Evolutionary conservation across 2,329 filamentous ascomycete species (phyloP), one percentile per base, ranked within the genome.

Genomic region (Cladosporium sp.): DNA sequence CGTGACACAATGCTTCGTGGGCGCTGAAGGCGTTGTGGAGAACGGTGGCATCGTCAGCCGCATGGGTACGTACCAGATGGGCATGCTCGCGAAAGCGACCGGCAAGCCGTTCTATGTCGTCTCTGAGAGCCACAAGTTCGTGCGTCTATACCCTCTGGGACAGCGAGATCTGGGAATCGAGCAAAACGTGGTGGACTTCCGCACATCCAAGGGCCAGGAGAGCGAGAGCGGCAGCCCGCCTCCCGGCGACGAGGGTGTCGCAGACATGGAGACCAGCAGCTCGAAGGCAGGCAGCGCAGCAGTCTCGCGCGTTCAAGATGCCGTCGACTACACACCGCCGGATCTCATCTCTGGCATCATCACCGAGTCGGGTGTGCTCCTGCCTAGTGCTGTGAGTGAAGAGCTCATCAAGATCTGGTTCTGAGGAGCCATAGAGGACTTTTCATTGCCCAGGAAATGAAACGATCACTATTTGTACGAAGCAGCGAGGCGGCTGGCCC

Each of bases 101-200:
- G 87, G 89, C 47, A 89, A 92, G 69, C 91, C 91, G 0, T 92
- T 98, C 72, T 97, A 96, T 74, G 93, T 97, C 21, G 93, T 95
- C 5, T 91, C 91, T 1, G 95, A 99, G 82, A 96, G 92, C 73
- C 95, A 99, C 83, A 99, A 99, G 81, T 97, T 99, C 76, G 92
- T 96, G 55, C 86, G 93, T 73, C 85, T 95, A 65, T 95, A 93
- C 73, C 92, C 94, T 1, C 81, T 95, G 26, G 88, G 90, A 69
- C 92, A 97, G 79, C 87, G 89, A 67, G 91, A 95, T 75, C 81
- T 96, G 66, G 91, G 91, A 0, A 88, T 96, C 70, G 86, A 90
- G 75, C 92, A 97, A 78, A 85, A 87, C 38, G 85, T 96, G 15
- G 83, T 95, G 67, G 87, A 92, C 59, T 96, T 95, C 77, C 84